phyloP scores from a whole-genome alignment of 768 basidiomycete genomes.

The Podaxis rugospora region DNA sequence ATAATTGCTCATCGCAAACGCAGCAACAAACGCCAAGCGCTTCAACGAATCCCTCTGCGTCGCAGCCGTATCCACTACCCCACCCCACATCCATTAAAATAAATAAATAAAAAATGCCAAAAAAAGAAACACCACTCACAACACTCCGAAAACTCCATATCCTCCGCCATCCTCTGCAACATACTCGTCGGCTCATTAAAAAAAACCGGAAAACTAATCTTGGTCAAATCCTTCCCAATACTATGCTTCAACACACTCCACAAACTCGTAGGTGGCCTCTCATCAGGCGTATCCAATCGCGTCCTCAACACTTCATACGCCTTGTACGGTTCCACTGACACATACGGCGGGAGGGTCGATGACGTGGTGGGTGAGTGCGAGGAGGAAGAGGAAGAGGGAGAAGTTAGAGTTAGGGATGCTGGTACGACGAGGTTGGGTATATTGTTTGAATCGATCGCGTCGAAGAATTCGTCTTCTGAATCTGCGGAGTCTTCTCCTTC shows the following conservation, averaged over 20 bases:
- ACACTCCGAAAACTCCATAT: constrained; percentile 96
- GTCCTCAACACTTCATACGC: constrained; percentile 67
- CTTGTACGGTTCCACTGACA: constrained; percentile 42
- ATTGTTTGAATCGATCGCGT: constrained; percentile 84
- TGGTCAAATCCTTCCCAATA: constrained; percentile 96
- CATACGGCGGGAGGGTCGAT: constrained; percentile 12
- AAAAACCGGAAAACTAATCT: constrained; percentile 91
- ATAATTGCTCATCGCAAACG: constrained; percentile 98
- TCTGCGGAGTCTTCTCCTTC: constrained; percentile 56
- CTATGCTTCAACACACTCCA: constrained; percentile 95
- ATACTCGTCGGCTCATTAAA: constrained; percentile 95
- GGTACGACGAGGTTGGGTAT: constrained; percentile 74
- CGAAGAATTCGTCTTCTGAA: constrained; percentile 91
- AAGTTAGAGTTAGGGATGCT: constrained; percentile 57
- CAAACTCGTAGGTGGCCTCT: constrained; percentile 83
- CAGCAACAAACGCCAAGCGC: constrained; percentile 88
- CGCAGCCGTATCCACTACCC: constrained; percentile 83
- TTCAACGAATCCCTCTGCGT: constrained; percentile 71
- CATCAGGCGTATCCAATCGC: constrained; percentile 54
- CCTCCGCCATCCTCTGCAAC: constrained; percentile 96
- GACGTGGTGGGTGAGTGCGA: constrained; percentile 34
- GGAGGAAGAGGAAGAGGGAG: no score
- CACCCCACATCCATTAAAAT: no score
- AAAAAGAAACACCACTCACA: constrained; percentile 41
- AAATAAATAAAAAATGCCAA: no score